Base-by-base conservation (phyloP, 2,329 filamentous ascomycete genomes). In the Rhynchosporium agropyri region DNA sequence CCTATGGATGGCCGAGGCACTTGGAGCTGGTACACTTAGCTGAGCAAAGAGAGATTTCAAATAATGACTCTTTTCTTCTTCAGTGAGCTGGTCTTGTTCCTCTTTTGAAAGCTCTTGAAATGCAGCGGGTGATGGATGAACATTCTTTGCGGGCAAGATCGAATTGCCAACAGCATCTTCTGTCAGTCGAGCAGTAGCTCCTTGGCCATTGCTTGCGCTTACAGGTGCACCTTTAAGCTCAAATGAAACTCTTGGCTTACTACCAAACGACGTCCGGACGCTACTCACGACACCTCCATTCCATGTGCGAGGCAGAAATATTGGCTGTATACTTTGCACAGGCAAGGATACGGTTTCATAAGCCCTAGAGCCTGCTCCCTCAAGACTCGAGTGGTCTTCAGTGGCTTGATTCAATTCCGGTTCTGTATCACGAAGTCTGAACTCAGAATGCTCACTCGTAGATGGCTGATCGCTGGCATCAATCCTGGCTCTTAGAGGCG, bases 201-300 rank as follows among this genome's bases (percentile, higher is more conserved):
- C 40, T 33, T 33, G 13, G 45, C 31, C 7, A 12, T 13, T 7
- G 20, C 10, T 28, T 42, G n/a, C 20, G 13, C n/a, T 13, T 40
- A n/a, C 26, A 13, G 51, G 6, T 40, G 36, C 28, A 20, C 20
- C 38, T 13, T 42, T 42, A 20, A 7, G 51, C 15, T 12, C 36
- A 28, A 38, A 54, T 4, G 45, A 31, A 20, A 43, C n/a, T 28
- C 40, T 57, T 40, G 29, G 4, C 54, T 68, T 71, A 48, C 46
- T 63, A 10, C 75, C 72, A 58, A 80, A 75, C 0, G 76, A 76
- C 15, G 77, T 81, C 45, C 79, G 73, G 51, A 80, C 74, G 8
- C 74, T 73, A 49, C 72, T 73, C 54, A 77, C 77, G 29, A 75
- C 76, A 26, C 75, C 76, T 62, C 77, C 74, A 57, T 81, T 81